These are phyloP conservation scores for Diaporthe humulicola DNA, from an alignment of 2,329 filamentous ascomycete species.

Conservation along the genomic window DNA sequence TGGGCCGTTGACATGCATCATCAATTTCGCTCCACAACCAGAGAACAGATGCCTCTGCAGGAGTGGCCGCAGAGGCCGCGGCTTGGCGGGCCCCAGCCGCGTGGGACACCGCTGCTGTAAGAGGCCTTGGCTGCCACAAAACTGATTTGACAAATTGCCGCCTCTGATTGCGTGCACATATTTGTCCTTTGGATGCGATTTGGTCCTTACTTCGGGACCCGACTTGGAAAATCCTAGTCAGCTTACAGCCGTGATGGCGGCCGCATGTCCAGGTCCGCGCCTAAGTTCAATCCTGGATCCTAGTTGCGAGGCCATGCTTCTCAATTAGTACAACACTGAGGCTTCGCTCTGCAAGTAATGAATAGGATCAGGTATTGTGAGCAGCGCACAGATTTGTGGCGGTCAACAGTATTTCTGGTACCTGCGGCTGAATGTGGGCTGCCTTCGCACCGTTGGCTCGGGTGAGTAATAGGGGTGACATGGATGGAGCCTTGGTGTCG, in stretches of 20 bases:
- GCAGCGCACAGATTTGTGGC: neutral
- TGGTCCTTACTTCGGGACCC: slow-evolving; percentile 4
- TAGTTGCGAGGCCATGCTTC: neutral
- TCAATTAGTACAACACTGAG: neutral
- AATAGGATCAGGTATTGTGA: neutral
- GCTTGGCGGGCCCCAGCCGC: slow-evolving; percentile 5
- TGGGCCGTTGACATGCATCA: neutral
- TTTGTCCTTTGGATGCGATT: neutral
- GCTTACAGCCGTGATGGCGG: slow-evolving; percentile 14
- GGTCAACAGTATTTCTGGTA: neutral
- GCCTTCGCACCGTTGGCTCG: neutral
- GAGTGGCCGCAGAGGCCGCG: neutral
- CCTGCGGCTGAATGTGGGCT: neutral
- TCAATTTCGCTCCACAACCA: neutral
- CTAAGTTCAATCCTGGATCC: neutral
- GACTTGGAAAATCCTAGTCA: slow-evolving; percentile 4
- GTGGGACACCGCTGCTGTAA: neutral
- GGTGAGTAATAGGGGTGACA: neutral
- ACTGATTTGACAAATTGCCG: slow-evolving; percentile 12
- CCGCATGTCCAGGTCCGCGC: neutral
- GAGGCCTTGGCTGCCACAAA: slow-evolving; percentile 2
- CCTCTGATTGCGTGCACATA: slow-evolving; percentile 14
- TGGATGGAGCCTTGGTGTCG: neutral
- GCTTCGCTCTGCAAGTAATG: neutral
- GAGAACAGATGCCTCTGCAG: neutral